A percentile compares a stretch with the other conserved stretches of the same genome.
These are phyloP conservation scores for Penicillium sp. DNA, from an alignment of 2,329 filamentous ascomycete genomes.

Conservation along the genomic window DNA sequence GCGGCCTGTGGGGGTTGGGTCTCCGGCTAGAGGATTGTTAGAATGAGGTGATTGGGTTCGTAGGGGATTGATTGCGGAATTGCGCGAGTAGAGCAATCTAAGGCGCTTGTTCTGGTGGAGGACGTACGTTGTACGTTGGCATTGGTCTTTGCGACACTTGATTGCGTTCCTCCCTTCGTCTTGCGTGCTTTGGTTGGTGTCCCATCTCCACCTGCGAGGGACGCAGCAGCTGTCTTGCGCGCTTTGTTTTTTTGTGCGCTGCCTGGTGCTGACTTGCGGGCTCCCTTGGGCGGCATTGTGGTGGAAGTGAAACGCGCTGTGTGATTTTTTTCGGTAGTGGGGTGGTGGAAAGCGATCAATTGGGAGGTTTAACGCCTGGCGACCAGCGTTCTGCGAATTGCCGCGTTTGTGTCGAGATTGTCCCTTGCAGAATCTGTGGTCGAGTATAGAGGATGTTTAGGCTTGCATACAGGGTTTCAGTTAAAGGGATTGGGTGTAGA, in stretches of 20 bases:
- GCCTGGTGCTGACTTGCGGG: slow-evolving; percentile 15
- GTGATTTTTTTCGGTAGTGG: slow-evolving; percentile 1
- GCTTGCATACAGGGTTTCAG: not conserved
- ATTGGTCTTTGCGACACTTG: slow-evolving; percentile 19
- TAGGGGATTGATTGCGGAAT: not conserved
- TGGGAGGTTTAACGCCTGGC: slow-evolving; percentile 2
- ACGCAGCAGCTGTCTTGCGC: slow-evolving; percentile 3
- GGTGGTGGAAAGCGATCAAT: slow-evolving; percentile 7
- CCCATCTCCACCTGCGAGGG: slow-evolving; percentile 12
- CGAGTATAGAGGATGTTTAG: not conserved
- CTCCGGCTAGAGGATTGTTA: slow-evolving; percentile 57
- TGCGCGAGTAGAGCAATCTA: not conserved
- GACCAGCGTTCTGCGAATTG: not conserved
- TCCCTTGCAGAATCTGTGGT: slow-evolving; percentile 1
- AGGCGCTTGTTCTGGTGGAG: not conserved
- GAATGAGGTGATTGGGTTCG: not conserved
- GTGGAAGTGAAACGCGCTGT: not conserved
- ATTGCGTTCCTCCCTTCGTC: slow-evolving; percentile 21
- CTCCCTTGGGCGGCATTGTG: slow-evolving; percentile 33
- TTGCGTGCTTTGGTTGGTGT: slow-evolving; percentile 24
- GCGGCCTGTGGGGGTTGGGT: slow-evolving; percentile 65
- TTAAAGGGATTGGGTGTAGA: not conserved
- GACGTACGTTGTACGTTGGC: slow-evolving; percentile 41
- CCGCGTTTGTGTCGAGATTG: not conserved
- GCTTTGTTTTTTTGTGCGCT: slow-evolving; percentile 5